Conservation (phyloP, 306 rosid species). For the Malus sieversii region DNA sequence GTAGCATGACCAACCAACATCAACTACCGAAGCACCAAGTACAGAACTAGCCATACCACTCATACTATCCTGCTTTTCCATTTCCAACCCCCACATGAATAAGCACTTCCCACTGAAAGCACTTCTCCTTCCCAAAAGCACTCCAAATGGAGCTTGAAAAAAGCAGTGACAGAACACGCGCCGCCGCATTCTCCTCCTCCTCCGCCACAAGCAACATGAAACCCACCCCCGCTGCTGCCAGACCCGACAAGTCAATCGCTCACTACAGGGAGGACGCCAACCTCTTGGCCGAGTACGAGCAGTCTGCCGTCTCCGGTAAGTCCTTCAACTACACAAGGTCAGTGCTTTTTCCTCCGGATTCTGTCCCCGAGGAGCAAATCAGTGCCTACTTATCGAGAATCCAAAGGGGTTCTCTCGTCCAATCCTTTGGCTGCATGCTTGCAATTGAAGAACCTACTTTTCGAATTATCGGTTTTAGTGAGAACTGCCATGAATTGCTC, state of each 20-base stretch:
- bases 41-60: neutral
- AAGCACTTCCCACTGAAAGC: neutral
- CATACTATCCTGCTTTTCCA: neutral
- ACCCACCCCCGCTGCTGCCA: neutral
- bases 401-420: conserved; percentile 72
- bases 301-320: conserved; percentile 50
- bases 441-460: conserved; percentile 53
- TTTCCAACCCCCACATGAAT: neutral
- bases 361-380: conserved; percentile 58
- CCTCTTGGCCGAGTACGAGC: conserved; percentile 57
- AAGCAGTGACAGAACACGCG: conserved; percentile 27
- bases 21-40: neutral
- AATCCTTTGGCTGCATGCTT: conserved; percentile 72
- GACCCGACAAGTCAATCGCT: conserved; percentile 31
- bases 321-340: conserved; percentile 57
- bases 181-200: conserved; percentile 32
- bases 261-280: conserved; percentile 65
- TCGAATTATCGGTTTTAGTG: conserved; percentile 53
- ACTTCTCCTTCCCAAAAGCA: neutral
- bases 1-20: neutral
- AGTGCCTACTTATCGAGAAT: conserved; percentile 46
- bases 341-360: conserved; percentile 29
- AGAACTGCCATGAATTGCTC: conserved; percentile 56
- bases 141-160: conserved; percentile 23
- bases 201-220: conserved; percentile 46